These are phyloP conservation scores for Ophiostoma perfectum DNA, from an alignment of 2,329 filamentous ascomycete species.

Conservation along the genomic window DNA sequence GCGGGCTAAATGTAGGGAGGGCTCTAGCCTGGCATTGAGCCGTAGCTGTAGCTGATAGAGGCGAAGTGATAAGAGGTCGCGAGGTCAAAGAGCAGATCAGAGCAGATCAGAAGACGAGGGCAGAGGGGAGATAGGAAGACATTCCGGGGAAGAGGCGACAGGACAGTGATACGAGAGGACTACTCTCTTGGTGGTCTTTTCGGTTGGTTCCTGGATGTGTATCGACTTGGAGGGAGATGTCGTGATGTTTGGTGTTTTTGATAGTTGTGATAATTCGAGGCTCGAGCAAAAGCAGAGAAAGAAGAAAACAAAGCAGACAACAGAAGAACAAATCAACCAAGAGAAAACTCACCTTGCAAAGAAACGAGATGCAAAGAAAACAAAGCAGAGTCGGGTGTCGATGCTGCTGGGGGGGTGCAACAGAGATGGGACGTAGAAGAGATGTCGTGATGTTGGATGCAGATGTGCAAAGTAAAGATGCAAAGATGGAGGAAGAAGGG, in stretches of 20 bases:
- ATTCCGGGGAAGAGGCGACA: not conserved
- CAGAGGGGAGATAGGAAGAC: not conserved
- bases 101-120: not conserved
- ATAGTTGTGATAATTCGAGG: not conserved
- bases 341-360: not conserved
- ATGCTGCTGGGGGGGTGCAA: not conserved
- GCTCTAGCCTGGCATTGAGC: not conserved
- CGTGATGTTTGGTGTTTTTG: not conserved
- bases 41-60: not conserved
- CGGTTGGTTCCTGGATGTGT: too few relatives aligned
- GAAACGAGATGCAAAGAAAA: not conserved
- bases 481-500: not conserved
- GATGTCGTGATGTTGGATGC: conserved; percentile 8
- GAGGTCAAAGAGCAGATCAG: not conserved
- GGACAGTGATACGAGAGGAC: not conserved
- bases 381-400: not conserved
- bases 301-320: not conserved
- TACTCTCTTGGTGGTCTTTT: not conserved
- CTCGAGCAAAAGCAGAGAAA: not conserved
- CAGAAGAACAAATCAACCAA: not conserved
- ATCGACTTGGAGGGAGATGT: not conserved
- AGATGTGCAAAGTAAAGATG: conserved; percentile 6
- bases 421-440: not conserved
- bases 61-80: not conserved
- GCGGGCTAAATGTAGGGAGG: conserved; percentile 9